Evolutionary conservation across 768 basidiomycete genomes (phyloP), one percentile per base, ranked within the genome.

Genomic region (Naematelia encephala): DNA sequence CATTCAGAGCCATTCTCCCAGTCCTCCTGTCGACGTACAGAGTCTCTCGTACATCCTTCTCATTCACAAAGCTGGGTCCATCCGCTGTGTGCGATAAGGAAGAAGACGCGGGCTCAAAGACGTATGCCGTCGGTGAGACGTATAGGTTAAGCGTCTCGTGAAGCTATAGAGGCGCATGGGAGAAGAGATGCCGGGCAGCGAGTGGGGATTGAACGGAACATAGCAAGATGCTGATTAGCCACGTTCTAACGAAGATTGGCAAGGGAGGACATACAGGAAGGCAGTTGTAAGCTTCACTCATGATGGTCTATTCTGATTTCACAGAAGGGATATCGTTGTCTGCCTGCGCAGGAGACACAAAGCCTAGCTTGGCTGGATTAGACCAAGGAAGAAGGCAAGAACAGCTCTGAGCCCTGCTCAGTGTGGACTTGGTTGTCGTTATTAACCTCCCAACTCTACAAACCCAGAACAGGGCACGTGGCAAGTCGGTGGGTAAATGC

Each of bases 1-100:
- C 67, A 54, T 77, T 74, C 56, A 81, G 51, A 22, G 70, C 57
- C 67, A 82, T 75, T 27, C 70, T 45, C 11, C 76, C 76, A 0
- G 76, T 74, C 28, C 67, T 63, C 4, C 81, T 59, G 45, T 78
- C 73, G 21, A 82, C 70, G 43, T 70, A 66, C 49, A 82, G 62
- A 16, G 74, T 77, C 66, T 80, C 75, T 52, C 65, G 67, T 25
- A 63, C 61, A 28, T 75, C 72, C 43, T 74, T 72, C 56, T 76
- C 72, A 49, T 64, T 61, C 19, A 62, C 54, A 25, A 66, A 2
- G 45, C 27, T 4, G 62, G 60, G 23, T 54, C 55, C 51, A 21
- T 64, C 67, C 29, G 49, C 54, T 19, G 47, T 54, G 23, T 64
- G 61, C 1, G 49, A 42, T 10, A 46, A 49, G 16, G 61, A 57